These are phyloP conservation scores for Aspergillus sp. DNA, from an alignment of 2,329 filamentous ascomycete species.

Conservation along the genomic window DNA sequence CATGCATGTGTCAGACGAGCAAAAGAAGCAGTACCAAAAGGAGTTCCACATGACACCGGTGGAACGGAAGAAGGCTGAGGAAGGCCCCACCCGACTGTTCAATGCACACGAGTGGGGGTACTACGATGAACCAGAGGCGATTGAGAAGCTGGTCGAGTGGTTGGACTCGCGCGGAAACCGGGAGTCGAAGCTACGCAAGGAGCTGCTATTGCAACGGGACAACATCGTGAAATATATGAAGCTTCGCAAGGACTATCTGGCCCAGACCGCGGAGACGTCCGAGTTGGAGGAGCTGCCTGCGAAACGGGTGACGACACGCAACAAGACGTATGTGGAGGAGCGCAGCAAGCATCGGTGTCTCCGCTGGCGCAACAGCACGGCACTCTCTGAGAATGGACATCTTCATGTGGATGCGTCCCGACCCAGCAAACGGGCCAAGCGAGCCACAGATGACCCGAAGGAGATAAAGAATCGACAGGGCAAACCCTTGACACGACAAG, in stretches of 20 bases:
- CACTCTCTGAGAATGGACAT: conserved; percentile 57
- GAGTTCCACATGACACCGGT: conserved; percentile 79
- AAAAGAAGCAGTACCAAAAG: conserved; percentile 71
- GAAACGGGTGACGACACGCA: conserved; percentile 61
- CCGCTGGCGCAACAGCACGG: conserved; percentile 63
- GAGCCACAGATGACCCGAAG: conserved; percentile 38
- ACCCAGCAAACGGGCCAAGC: conserved; percentile 49
- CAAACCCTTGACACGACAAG: conserved; percentile 51
- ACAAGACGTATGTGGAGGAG: conserved; percentile 57
- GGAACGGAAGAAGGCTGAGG: conserved; percentile 81
- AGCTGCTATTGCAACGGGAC: conserved; percentile 72
- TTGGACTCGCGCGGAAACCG: conserved; percentile 82
- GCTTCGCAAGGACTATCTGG: conserved; percentile 71
- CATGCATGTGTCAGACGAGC: conserved; percentile 70
- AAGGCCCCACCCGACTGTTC: conserved; percentile 75
- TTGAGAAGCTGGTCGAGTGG: conserved; percentile 82
- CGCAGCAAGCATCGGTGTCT: conserved; percentile 58
- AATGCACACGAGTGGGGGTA: conserved; percentile 86
- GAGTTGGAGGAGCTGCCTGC: conserved; percentile 46
- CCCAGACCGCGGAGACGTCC: conserved; percentile 49
- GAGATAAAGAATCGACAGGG: conserved; percentile 47
- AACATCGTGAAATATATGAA: conserved; percentile 78
- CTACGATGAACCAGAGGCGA: conserved; percentile 73
- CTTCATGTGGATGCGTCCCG: conserved; percentile 59
- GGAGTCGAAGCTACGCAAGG: conserved; percentile 83